These are phyloP conservation scores for Colletotrichum liaoningense DNA, from an alignment of 2,329 filamentous ascomycete genomes.

Conservation along the genomic window DNA sequence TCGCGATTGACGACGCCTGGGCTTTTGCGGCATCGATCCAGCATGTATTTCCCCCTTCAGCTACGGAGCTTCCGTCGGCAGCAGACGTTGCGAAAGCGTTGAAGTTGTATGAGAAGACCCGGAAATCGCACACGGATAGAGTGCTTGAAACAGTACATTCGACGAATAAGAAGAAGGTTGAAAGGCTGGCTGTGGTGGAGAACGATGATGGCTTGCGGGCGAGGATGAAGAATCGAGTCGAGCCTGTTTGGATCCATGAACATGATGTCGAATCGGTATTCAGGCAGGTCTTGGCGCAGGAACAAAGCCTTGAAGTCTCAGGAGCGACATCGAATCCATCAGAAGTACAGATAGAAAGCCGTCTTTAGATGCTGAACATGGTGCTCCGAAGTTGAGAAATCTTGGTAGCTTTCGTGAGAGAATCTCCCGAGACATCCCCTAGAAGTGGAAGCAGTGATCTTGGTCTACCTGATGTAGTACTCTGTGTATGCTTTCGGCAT, in stretches of 20 bases:
- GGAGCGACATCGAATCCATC: neutral
- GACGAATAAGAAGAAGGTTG: slow-evolving; percentile 42
- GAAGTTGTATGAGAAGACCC: slow-evolving; percentile 53
- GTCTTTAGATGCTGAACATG: neutral
- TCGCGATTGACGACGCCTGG: slow-evolving; percentile 54
- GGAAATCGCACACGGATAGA: slow-evolving; percentile 53
- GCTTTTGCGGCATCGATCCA: slow-evolving; percentile 52
- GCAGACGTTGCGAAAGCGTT: slow-evolving; percentile 45
- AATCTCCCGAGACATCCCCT: neutral
- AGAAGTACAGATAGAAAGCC: slow-evolving; percentile 15
- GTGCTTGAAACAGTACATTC: slow-evolving; percentile 49
- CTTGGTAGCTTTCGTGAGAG: neutral
- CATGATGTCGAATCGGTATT: slow-evolving; percentile 57
- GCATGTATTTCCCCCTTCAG: slow-evolving; percentile 45
- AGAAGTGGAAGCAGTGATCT: too few relatives aligned
- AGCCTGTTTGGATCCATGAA: slow-evolving; percentile 57
- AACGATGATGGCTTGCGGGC: slow-evolving; percentile 51
- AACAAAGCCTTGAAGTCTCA: neutral
- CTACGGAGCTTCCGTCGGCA: slow-evolving; percentile 16
- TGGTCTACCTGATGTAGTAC: neutral
- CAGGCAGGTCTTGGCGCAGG: slow-evolving; percentile 14
- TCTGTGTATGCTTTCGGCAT: neutral
- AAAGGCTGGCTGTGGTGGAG: slow-evolving; percentile 39
- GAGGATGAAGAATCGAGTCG: slow-evolving; percentile 48
- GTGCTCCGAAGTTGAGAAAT: neutral